A percentile compares a stretch with the other conserved stretches of the same genome.
Evolutionary conservation across 805 yeast genomes (phyloP).

Genomic region (Candida ascalaphidarum): DNA sequence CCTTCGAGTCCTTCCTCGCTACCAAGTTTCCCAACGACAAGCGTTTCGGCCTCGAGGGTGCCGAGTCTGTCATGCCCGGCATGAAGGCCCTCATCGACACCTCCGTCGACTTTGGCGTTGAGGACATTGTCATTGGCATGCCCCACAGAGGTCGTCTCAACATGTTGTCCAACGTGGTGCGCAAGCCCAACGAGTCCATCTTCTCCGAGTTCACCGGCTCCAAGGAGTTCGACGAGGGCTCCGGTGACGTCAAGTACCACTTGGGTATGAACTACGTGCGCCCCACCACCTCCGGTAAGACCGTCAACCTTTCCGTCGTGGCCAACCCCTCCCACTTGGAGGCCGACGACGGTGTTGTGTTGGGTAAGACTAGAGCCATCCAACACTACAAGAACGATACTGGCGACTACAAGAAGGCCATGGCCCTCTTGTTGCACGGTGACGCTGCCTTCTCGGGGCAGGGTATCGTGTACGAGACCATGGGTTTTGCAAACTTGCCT

Average conservation of each 20-base stretch:
- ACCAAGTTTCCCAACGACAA: slow-evolving; percentile 97
- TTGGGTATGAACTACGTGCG: slow-evolving; percentile 98
- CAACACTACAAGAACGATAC: slow-evolving; percentile 87
- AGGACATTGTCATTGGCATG: slow-evolving; percentile 97
- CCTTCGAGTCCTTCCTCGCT: slow-evolving; percentile 86
- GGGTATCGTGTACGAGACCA: slow-evolving; percentile 98
- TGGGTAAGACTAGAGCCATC: slow-evolving; percentile 96
- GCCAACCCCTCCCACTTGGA: slow-evolving; percentile 99
- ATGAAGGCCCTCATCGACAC: slow-evolving; percentile 92
- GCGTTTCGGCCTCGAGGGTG: slow-evolving; percentile 98
- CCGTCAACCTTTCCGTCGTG: slow-evolving; percentile 88
- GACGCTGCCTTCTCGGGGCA: slow-evolving; percentile 99
- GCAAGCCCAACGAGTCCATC: slow-evolving; percentile 97
- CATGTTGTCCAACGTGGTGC: slow-evolving; percentile 94
- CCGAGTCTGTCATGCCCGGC: slow-evolving; percentile 94
- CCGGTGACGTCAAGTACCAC: slow-evolving; percentile 98
- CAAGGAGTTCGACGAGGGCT: slow-evolving; percentile 85
- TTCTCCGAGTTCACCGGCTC: slow-evolving; percentile 95
- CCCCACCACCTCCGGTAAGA: slow-evolving; percentile 98
- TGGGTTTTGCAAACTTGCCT: slow-evolving; percentile 89
- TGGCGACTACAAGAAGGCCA: slow-evolving; percentile 75
- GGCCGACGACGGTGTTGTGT: slow-evolving; percentile 97
- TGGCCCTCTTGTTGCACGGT: slow-evolving; percentile 93
- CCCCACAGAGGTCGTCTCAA: slow-evolving; percentile 99
- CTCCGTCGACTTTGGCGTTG: slow-evolving; percentile 86